Conservation (phyloP, 139 green algal species). For the Ulvella scutata region DNA sequence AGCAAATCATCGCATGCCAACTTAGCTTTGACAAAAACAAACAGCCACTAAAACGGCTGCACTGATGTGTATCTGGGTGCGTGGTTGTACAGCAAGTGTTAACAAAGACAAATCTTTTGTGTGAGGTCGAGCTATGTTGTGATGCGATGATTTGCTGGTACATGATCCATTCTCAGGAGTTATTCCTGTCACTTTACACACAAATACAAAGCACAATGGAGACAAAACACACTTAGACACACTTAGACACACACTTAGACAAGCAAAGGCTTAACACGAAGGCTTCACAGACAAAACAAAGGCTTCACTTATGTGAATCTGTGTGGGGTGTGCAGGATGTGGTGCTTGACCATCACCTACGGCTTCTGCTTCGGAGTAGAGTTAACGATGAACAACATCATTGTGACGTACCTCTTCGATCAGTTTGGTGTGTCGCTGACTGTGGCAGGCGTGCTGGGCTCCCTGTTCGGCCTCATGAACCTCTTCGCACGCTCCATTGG, state of each 20-base stretch:
- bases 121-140: neutral
- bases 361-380: conserved; percentile 66
- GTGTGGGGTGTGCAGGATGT: conserved; percentile 8
- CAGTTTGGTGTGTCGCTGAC: conserved; percentile 41
- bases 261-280: too few relatives aligned
- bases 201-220: neutral
- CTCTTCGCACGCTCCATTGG: conserved; percentile 70
- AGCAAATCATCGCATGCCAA: neutral
- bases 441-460: conserved; percentile 47
- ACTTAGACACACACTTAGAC: neutral
- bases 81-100: neutral
- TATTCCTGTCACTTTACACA: neutral
- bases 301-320: neutral
- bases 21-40: neutral
- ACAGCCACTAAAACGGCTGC: neutral
- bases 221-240: neutral
- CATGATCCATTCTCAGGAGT: neutral
- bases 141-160: neutral
- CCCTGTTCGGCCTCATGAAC: conserved; percentile 83
- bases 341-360: conserved; percentile 49
- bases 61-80: neutral
- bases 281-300: too few relatives aligned
- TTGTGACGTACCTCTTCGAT: conserved; percentile 49
- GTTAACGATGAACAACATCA: conserved; percentile 63
- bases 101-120: neutral